These are phyloP conservation scores for Pythium rishiriense DNA, from an alignment of 352 stramenopile genomes.

Conservation along the genomic window DNA sequence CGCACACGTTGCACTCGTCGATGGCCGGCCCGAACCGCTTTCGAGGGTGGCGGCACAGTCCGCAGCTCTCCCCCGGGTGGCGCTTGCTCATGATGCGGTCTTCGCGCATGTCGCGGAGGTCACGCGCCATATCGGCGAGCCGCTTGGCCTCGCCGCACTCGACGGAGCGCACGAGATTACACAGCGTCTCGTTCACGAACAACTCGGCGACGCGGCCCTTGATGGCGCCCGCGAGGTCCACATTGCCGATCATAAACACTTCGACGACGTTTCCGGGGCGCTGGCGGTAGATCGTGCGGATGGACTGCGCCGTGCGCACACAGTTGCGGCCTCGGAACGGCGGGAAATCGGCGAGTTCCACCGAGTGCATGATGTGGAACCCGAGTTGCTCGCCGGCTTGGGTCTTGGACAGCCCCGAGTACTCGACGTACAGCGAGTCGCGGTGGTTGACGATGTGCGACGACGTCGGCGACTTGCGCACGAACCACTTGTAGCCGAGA, in stretches of 20 bases:
- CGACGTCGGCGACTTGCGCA: slow-evolving; percentile 28
- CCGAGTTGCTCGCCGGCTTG: slow-evolving; percentile 35
- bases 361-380: slow-evolving; percentile 49
- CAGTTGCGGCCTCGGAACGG: slow-evolving; percentile 36
- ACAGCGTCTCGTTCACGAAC: slow-evolving; percentile 23
- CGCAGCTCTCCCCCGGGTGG: slow-evolving; percentile 21
- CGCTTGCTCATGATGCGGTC: background rate
- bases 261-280: slow-evolving; percentile 25
- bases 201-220: slow-evolving; percentile 6
- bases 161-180: slow-evolving; percentile 22
- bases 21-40: slow-evolving; percentile 35
- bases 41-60: slow-evolving; percentile 38
- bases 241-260: slow-evolving; percentile 24
- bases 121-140: slow-evolving; percentile 18
- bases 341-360: slow-evolving; percentile 40
- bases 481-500: slow-evolving; percentile 34
- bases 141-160: slow-evolving; percentile 30
- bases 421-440: slow-evolving; percentile 51
- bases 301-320: slow-evolving; percentile 28
- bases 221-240: slow-evolving; percentile 16
- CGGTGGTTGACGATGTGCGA: slow-evolving; percentile 33
- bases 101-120: slow-evolving; percentile 11
- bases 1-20: slow-evolving; percentile 34
- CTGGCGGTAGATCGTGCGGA: slow-evolving; percentile 25
- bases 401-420: slow-evolving; percentile 35